Percentiles rank a stretch among this genome's conserved stretches.
phyloP scores from a whole-genome alignment of 2,329 filamentous ascomycete species.

The Chlorencoelia australis region DNA sequence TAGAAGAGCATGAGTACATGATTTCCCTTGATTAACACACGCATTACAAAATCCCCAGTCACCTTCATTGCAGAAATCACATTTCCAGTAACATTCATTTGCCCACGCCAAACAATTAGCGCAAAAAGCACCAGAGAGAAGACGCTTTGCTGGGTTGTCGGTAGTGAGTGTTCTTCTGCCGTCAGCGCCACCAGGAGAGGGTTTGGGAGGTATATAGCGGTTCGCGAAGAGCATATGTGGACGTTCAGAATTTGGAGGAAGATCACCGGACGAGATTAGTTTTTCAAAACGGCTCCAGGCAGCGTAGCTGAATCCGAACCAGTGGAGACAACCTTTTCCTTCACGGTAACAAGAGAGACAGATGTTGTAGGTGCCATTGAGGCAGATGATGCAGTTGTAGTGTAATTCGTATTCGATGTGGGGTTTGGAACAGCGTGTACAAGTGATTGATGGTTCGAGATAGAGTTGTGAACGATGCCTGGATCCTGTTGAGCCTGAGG shows the following conservation, averaged over 20 bases:
- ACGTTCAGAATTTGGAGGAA: slow-evolving; percentile 30
- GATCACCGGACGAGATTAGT: slow-evolving; percentile 27
- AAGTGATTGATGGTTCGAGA: slow-evolving; percentile 63
- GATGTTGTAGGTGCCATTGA: slow-evolving; percentile 63
- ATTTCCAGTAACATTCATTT: slow-evolving; percentile 85
- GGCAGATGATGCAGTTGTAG: slow-evolving; percentile 69
- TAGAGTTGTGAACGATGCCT: slow-evolving; percentile 37
- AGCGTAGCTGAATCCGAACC: slow-evolving; percentile 76
- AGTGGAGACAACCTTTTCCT: slow-evolving; percentile 70
- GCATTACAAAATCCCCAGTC: slow-evolving; percentile 91
- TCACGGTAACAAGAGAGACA: slow-evolving; percentile 72
- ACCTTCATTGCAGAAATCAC: slow-evolving; percentile 75
- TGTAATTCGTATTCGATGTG: slow-evolving; percentile 81
- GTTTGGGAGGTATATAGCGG: slow-evolving; percentile 43
- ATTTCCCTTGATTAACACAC: slow-evolving; percentile 74
- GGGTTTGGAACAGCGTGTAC: slow-evolving; percentile 56
- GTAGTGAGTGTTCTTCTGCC: slow-evolving; percentile 49
- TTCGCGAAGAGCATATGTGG: slow-evolving; percentile 50
- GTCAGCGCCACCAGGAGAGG: slow-evolving; percentile 41
- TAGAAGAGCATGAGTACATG: slow-evolving; percentile 73
- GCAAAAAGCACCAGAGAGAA: slow-evolving; percentile 80
- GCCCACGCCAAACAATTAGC: slow-evolving; percentile 62
- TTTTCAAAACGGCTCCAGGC: slow-evolving; percentile 60
- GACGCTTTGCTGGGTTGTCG: slow-evolving; percentile 55
- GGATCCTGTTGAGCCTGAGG: slow-evolving; percentile 24